phyloP scores from a whole-genome alignment of 2,329 filamentous ascomycete species.

The Apiospora sp. region DNA sequence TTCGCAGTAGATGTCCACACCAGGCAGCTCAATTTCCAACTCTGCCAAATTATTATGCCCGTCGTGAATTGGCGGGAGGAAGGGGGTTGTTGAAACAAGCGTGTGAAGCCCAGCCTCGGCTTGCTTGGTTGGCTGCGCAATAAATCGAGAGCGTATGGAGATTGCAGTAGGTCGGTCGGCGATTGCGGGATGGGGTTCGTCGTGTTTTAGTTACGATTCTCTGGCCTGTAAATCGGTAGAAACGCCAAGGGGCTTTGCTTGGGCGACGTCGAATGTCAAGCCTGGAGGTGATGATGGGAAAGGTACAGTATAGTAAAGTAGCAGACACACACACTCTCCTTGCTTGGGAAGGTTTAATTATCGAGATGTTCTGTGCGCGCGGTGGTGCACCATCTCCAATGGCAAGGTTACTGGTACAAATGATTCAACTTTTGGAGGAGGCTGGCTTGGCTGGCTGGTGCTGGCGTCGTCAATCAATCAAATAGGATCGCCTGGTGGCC shows the following conservation, averaged over 20 bases:
- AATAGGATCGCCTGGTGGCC: constrained; percentile 10
- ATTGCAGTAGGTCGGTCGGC: constrained; percentile 13
- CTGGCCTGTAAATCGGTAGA: not conserved
- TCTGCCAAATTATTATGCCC: not conserved
- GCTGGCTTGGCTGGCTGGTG: constrained; percentile 16
- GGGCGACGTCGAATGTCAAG: constrained; percentile 14
- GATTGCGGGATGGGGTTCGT: not conserved
- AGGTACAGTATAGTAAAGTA: not conserved
- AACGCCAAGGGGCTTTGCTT: constrained; percentile 3
- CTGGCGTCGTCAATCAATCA: constrained; percentile 19
- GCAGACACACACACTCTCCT: not conserved
- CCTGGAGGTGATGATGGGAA: not conserved
- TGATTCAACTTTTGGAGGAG: constrained; percentile 12
- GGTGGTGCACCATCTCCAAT: constrained; percentile 12
- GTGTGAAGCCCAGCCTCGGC: constrained; percentile 18
- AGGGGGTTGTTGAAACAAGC: constrained; percentile 10
- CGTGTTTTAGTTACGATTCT: not conserved
- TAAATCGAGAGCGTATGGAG: not conserved
- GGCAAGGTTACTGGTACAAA: constrained; percentile 10
- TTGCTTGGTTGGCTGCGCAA: constrained; percentile 19
- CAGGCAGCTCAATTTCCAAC: constrained; percentile 7
- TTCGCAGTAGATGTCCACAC: not conserved
- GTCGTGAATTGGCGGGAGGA: not conserved
- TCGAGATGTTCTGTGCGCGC: constrained; percentile 18
- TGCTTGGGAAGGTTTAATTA: constrained; percentile 17